Percentiles rank a stretch among this genome's conserved stretches.
These are phyloP conservation scores for Vigna mungo DNA, from an alignment of 306 rosid species.

Conservation along the genomic window DNA sequence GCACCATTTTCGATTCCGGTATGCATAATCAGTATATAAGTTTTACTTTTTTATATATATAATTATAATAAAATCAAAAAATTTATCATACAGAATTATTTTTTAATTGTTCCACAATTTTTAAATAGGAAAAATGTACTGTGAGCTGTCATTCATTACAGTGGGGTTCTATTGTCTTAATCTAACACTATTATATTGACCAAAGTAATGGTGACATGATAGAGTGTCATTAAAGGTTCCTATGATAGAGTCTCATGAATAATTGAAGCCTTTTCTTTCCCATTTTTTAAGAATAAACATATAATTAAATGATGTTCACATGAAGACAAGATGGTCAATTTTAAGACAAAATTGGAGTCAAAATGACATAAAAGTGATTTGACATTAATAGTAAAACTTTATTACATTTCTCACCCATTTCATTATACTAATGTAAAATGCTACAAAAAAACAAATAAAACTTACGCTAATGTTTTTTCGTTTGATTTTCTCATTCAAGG, in stretches of 20 bases:
- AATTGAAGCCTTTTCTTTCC: not conserved
- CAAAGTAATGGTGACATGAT: not conserved
- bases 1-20: conserved; percentile 93
- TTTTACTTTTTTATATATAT: no score
- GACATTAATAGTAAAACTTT: not conserved
- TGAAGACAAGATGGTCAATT: conserved; percentile 26
- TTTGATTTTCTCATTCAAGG: conserved; percentile 50
- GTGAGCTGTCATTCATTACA: not conserved
- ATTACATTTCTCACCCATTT: not conserved
- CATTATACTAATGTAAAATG: not conserved
- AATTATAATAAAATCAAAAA: no score
- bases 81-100: no score
- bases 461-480: not conserved
- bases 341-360: conserved; percentile 21
- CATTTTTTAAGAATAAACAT: not conserved
- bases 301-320: not conserved
- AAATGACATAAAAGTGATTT: conserved; percentile 9
- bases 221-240: not conserved
- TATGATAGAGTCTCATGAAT: not conserved
- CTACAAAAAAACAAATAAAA: not conserved
- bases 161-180: not conserved
- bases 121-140: not conserved
- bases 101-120: not conserved
- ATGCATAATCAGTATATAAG: not conserved
- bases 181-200: not conserved